Base-by-base conservation (phyloP, 768 basidiomycete genomes). In the Crucibulum laeve region DNA sequence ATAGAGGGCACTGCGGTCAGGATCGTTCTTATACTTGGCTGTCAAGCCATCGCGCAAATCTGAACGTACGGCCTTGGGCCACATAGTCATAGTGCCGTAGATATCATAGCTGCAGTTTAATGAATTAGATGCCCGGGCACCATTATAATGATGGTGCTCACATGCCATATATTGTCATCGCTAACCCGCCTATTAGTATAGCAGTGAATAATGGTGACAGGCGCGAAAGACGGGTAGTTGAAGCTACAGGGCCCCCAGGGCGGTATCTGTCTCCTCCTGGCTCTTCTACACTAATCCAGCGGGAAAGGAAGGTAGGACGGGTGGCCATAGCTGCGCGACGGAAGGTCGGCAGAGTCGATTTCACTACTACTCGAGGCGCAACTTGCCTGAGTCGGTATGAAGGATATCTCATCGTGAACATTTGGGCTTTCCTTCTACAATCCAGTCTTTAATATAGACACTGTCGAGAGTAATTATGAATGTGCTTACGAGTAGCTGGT, bases 31-130 rank as follows among this genome's bases (percentile, higher is more conserved):
- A 41, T 78, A 63, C 53, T 76, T 82, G 2, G 83, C 82, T 45
- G 72, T 73, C 33, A 89, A 68, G 2, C 81, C 87, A 2, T 70
- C 73, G 4, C 84, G 80, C 25, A 89, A 68, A 59, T 87, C 84
- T 23, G 63, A 58, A 4, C 83, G 76, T 2, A 89, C 59, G 50
- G 80, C 77, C 8, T 58, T 55, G 1, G 87, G 87, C 85, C 84
- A 89, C 47, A 81, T 69, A 0, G 77, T 79, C 60, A 84, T 65
- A 8, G 71, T 67, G 5, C 61, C 59, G 54, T 79, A 84, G 34
- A 81, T 65, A n/a, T 76, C 68, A 51, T 76, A 79, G 19, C 81
- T 82, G 4, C 13, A n/a, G 44, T 35, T 35, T 26, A 30, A 32
- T 25, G 14, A 17, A 30, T 34, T 21, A 22, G 36, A n/a, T 19